Conservation (phyloP, 441 rosid species). For the Viola pubescens region DNA sequence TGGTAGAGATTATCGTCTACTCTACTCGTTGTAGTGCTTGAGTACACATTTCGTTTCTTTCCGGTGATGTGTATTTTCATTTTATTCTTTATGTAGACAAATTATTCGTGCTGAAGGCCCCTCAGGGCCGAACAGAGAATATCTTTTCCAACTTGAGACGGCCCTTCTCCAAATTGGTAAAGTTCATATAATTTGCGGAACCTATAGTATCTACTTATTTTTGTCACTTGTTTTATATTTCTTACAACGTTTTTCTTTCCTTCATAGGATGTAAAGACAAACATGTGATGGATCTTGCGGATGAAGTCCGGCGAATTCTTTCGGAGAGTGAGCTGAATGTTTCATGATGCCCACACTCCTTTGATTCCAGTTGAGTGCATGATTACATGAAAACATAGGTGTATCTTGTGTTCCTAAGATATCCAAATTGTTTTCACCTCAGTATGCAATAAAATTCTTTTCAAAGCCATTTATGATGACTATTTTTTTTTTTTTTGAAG, state of each 20-base stretch:
- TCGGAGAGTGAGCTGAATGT: slow-evolving; percentile 23
- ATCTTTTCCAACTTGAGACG: slow-evolving; percentile 63
- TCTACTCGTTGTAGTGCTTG: not conserved
- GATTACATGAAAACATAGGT: no score
- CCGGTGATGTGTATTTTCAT: not conserved
- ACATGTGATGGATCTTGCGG: slow-evolving; percentile 63
- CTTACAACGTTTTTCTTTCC: not conserved
- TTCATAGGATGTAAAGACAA: slow-evolving; percentile 57
- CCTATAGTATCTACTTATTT: not conserved
- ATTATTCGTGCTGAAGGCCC: slow-evolving; percentile 74
- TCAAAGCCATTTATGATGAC: no score
- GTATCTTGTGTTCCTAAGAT: no score
- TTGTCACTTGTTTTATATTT: not conserved
- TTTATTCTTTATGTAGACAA: slow-evolving; percentile 36
- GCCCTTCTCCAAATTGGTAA: slow-evolving; percentile 60
- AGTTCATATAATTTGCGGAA: not conserved
- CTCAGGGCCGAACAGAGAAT: slow-evolving; percentile 92
- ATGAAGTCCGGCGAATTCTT: slow-evolving; percentile 53
- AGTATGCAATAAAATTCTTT: no score
- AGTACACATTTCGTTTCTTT: not conserved
- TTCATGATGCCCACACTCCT: slow-evolving; percentile 4
- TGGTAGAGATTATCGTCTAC: no score
- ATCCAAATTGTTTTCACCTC: no score
- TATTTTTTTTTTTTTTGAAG: no score
- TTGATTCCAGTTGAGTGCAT: no score